Conservation (phyloP, 306 rosid genomes). For the Clitoria ternatea region DNA sequence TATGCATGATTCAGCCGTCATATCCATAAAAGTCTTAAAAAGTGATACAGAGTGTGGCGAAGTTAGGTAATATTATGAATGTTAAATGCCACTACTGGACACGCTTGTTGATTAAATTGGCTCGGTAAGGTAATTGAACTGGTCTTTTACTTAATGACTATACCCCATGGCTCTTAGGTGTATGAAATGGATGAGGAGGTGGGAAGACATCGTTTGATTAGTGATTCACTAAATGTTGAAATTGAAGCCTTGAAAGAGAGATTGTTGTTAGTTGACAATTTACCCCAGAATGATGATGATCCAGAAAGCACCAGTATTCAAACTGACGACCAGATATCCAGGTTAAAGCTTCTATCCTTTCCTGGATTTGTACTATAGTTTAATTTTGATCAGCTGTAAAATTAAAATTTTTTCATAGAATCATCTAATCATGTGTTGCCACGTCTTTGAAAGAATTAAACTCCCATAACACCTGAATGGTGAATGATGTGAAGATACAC, state of each 20-base stretch:
- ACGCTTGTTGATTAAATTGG: slow-evolving; percentile 10
- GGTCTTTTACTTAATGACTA: not conserved
- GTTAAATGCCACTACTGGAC: not conserved
- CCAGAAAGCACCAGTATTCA: slow-evolving; percentile 37
- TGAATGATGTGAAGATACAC: not conserved
- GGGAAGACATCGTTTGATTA: slow-evolving; percentile 62
- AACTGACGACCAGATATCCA: slow-evolving; percentile 47
- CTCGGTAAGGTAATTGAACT: not conserved
- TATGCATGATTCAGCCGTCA: not conserved
- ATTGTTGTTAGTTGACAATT: slow-evolving; percentile 52
- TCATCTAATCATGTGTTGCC: not conserved
- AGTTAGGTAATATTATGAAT: not conserved
- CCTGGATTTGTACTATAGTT: slow-evolving; percentile 20
- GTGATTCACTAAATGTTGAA: slow-evolving; percentile 74
- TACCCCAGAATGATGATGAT: slow-evolving; percentile 46
- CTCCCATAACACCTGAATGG: slow-evolving; percentile 1
- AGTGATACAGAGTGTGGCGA: not conserved
- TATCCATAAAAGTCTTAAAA: not conserved
- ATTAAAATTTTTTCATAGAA: not conserved
- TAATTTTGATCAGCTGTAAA: slow-evolving; percentile 10
- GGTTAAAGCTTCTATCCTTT: slow-evolving; percentile 43
- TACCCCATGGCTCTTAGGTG: slow-evolving; percentile 40
- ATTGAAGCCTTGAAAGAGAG: slow-evolving; percentile 67
- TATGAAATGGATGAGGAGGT: slow-evolving; percentile 87
- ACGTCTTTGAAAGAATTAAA: not conserved